Evolutionary conservation across 2,329 filamentous ascomycete species (phyloP).

Genomic region (Podosphaera fusca): DNA sequence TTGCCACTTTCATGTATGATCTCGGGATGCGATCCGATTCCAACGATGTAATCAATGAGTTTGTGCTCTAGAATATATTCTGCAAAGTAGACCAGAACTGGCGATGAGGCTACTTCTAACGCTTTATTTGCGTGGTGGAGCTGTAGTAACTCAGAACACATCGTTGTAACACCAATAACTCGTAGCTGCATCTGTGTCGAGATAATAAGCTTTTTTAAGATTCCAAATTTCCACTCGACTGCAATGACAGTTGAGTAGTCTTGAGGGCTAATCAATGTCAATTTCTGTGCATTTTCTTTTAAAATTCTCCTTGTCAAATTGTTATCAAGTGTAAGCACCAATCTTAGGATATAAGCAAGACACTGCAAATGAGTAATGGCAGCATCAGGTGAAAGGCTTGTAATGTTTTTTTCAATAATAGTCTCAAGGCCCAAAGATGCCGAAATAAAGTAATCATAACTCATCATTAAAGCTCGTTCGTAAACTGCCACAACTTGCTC

Average conservation of each 20-base stretch:
- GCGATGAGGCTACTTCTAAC: slow-evolving; percentile 18
- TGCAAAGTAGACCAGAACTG: slow-evolving; percentile 43
- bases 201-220: slow-evolving; percentile 48
- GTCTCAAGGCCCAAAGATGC: slow-evolving; percentile 21
- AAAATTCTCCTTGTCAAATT: slow-evolving; percentile 7
- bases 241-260: slow-evolving; percentile 26
- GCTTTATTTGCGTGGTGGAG: slow-evolving; percentile 34
- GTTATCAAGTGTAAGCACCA: slow-evolving; percentile 16
- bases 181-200: slow-evolving; percentile 82
- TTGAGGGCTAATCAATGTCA: slow-evolving; percentile 15
- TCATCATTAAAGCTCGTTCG: slow-evolving; percentile 18
- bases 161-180: slow-evolving; percentile 50
- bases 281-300: slow-evolving; percentile 11
- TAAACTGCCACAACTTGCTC: slow-evolving; percentile 4
- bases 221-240: slow-evolving; percentile 44
- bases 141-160: slow-evolving; percentile 46
- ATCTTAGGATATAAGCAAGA: slow-evolving; percentile 22
- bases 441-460: slow-evolving; percentile 22
- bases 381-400: slow-evolving; percentile 25
- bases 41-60: slow-evolving; percentile 68
- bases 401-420: slow-evolving; percentile 32
- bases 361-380: slow-evolving; percentile 19
- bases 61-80: slow-evolving; percentile 44
- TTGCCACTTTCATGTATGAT: slow-evolving; percentile 63
- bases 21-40: slow-evolving; percentile 78